phyloP scores from a whole-genome alignment of 768 basidiomycete genomes.

The Podaxis mareebaensis region DNA sequence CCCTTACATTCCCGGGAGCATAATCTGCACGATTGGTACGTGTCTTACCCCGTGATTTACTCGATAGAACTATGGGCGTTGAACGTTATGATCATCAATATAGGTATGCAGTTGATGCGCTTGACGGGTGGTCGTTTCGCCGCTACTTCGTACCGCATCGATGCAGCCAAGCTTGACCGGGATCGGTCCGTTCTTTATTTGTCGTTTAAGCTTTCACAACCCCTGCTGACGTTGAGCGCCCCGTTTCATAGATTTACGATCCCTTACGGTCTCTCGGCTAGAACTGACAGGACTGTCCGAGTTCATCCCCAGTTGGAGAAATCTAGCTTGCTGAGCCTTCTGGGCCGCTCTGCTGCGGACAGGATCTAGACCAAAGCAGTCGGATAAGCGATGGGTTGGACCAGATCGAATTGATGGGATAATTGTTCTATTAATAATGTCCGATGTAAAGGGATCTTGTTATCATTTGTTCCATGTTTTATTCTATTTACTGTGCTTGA shows the following conservation, averaged over 20 bases:
- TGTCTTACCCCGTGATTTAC: background rate
- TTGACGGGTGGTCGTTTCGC: conserved; percentile 6
- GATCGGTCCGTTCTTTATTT: background rate
- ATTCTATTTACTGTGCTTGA: too few relatives aligned
- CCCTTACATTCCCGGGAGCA: conserved; percentile 4
- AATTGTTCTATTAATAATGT: background rate
- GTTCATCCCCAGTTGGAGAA: conserved; percentile 4
- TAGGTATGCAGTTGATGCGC: conserved; percentile 9
- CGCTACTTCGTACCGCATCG: conserved; percentile 4
- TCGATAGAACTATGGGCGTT: background rate
- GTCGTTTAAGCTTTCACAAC: background rate
- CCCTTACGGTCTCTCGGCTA: background rate
- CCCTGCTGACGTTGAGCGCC: background rate
- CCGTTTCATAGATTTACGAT: conserved; percentile 4
- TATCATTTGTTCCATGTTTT: too few relatives aligned
- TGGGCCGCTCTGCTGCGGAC: background rate
- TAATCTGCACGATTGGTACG: conserved; percentile 7
- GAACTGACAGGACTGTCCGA: background rate
- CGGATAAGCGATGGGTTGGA: background rate
- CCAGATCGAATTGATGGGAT: background rate
- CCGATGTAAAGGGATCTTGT: too few relatives aligned
- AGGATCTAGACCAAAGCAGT: background rate
- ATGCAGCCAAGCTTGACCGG: background rate
- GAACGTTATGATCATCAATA: background rate
- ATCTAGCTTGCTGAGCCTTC: background rate